Percentiles rank a stretch among this genome's conserved stretches.
phyloP scores from a whole-genome alignment of 495 filamentous ascomycete species.

The Rostrohypoxylon terebratum region DNA sequence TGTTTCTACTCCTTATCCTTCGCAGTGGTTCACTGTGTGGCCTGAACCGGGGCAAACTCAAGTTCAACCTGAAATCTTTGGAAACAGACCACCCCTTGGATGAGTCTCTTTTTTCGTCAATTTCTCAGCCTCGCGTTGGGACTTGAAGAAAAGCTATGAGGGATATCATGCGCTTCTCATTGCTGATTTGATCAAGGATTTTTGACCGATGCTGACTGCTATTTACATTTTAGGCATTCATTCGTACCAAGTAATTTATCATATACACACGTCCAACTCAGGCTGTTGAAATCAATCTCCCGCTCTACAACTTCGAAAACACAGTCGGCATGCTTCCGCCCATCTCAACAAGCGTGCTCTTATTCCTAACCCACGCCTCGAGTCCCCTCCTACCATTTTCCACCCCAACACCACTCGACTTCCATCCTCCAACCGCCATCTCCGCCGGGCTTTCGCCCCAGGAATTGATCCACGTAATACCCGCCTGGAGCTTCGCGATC shows the following conservation, averaged over 20 bases:
- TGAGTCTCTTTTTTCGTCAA: neutral
- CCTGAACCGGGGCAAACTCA: neutral
- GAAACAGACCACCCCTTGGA: neutral
- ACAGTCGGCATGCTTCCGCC: conserved; percentile 73
- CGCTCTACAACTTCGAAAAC: conserved; percentile 67
- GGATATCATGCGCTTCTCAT: neutral
- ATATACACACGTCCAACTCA: conserved; percentile 7
- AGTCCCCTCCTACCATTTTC: conserved; percentile 76
- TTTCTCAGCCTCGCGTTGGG: neutral
- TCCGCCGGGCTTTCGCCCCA: conserved; percentile 64
- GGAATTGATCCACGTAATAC: conserved; percentile 66
- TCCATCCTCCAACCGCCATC: conserved; percentile 65
- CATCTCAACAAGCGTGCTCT: conserved; percentile 86
- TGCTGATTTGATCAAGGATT: neutral
- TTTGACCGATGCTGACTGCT: neutral
- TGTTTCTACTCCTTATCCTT: neutral
- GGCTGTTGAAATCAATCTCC: neutral
- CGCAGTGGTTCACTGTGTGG: neutral
- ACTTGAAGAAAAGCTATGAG: neutral
- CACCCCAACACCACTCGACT: conserved; percentile 61
- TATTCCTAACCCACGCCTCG: conserved; percentile 82
- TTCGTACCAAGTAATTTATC: neutral
- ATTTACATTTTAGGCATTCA: neutral
- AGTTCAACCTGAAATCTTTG: neutral
- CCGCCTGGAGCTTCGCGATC: conserved; percentile 75